phyloP scores from a whole-genome alignment of 225 moss, liverwort and hornwort species.

The Rhytidiadelphus loreus region DNA sequence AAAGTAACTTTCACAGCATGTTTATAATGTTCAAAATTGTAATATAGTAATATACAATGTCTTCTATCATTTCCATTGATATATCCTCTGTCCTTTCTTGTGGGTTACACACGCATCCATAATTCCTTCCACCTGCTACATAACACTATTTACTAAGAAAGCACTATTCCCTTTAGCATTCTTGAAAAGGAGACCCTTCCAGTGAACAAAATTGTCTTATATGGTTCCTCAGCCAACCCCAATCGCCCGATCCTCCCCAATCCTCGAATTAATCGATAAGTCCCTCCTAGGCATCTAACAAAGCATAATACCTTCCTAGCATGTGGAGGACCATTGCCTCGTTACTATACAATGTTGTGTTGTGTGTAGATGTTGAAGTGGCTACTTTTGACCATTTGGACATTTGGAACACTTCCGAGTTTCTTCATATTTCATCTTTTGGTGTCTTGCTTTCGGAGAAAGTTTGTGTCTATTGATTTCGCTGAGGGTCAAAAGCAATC shows the following conservation, averaged over 20 bases:
- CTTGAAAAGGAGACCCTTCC: not conserved
- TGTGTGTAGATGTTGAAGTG: no score
- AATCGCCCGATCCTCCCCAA: no score
- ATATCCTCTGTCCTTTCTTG: not conserved
- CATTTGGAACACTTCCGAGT: not conserved
- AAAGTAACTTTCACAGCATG: not conserved
- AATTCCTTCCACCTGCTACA: not conserved
- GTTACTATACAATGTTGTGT: no score
- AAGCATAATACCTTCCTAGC: not conserved
- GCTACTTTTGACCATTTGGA: not conserved
- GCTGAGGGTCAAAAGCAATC: not conserved
- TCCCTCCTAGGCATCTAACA: not conserved
- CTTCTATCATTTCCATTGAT: not conserved
- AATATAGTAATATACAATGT: not conserved
- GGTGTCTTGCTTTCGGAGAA: not conserved
- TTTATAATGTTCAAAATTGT: not conserved
- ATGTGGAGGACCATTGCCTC: no score
- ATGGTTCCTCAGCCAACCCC: not conserved
- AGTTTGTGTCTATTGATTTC: not conserved
- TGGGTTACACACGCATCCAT: not conserved
- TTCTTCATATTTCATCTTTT: not conserved
- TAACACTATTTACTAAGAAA: not conserved
- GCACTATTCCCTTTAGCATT: not conserved
- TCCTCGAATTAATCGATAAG: no score
- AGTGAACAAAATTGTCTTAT: not conserved